Conservation (phyloP, 345 rosid genomes). For the Syzygium aqueum region DNA sequence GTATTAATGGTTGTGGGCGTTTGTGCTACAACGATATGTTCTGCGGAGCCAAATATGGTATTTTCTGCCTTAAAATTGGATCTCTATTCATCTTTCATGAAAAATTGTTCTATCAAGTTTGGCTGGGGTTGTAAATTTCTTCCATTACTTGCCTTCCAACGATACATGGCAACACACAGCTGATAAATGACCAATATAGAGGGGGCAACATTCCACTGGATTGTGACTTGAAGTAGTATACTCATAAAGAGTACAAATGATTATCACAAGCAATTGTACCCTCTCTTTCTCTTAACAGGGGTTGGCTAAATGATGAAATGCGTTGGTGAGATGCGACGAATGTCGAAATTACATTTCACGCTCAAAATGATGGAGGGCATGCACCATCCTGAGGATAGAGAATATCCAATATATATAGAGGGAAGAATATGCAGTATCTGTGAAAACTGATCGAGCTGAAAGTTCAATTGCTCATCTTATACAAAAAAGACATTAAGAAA, state of each 20-base stretch:
- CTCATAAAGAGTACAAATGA: background rate
- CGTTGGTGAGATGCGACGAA: background rate
- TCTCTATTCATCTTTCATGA: background rate
- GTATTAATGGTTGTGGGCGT: background rate
- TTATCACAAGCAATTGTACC: background rate
- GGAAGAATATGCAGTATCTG: background rate
- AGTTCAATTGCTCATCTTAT: background rate
- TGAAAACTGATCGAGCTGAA: background rate
- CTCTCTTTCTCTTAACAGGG: background rate
- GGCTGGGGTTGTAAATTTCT: background rate
- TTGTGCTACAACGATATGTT: background rate
- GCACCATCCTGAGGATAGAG: background rate
- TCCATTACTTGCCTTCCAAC: background rate
- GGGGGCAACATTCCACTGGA: background rate
- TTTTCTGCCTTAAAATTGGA: background rate
- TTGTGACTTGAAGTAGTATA: background rate
- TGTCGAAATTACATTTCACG: background rate
- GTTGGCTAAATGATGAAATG: background rate
- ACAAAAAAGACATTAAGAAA: background rate
- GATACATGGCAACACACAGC: background rate
- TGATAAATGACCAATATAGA: background rate
- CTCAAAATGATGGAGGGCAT: background rate
- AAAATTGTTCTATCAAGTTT: background rate
- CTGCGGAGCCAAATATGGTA: background rate
- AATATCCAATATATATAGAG: background rate